A percentile compares a stretch with the other conserved stretches of the same genome.
These are phyloP conservation scores for Dioscorea alata DNA, from an alignment of 106 monocot genomes.

Conservation along the genomic window DNA sequence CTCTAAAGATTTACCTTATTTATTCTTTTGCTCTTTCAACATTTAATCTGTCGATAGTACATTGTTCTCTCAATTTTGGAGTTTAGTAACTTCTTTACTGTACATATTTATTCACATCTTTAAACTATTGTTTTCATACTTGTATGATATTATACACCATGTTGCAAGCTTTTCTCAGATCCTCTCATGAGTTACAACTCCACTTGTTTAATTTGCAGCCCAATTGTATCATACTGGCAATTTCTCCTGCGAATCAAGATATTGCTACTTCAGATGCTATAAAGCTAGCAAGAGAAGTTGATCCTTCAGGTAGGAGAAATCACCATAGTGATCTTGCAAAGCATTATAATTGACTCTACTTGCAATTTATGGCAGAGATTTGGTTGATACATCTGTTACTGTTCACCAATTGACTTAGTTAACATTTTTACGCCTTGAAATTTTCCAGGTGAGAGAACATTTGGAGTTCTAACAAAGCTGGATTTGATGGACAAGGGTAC, in stretches of 20 bases:
- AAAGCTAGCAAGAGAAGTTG: conserved; percentile 96
- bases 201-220: conserved; percentile 43
- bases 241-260: conserved; percentile 99
- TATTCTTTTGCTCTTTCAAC: too few species aligned
- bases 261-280: conserved; percentile 99
- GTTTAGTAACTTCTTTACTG: neutral
- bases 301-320: conserved; percentile 63
- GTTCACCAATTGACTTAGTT: neutral
- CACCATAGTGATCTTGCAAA: too few species aligned
- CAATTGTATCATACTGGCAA: conserved; percentile 89
- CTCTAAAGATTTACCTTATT: too few species aligned
- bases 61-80: neutral
- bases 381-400: neutral
- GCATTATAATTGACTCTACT: neutral
- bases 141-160: neutral
- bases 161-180: neutral
- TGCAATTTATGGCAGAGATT: neutral
- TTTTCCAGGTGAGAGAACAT: conserved; percentile 88
- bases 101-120: neutral
- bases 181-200: neutral
- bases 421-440: neutral
- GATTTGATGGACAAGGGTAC: conserved; percentile 99
- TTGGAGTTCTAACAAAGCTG: conserved; percentile 98
- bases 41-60: too few species aligned
- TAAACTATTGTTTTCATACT: neutral